Base-by-base conservation (phyloP, 2,329 filamentous ascomycete genomes). In the Rhynchosporium agropyri region DNA sequence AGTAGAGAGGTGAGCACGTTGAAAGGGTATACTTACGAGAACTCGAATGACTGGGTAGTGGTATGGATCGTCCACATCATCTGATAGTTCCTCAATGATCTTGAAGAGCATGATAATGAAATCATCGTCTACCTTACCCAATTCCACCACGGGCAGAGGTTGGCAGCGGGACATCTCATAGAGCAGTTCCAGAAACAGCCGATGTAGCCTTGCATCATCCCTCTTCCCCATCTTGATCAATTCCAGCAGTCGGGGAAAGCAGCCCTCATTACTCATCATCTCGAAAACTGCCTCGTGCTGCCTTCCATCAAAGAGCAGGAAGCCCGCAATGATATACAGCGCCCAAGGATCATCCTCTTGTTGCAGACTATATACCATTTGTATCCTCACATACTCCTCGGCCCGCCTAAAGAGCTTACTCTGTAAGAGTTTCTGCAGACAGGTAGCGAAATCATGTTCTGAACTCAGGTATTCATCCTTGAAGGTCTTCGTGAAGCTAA, bases 141-240 rank as follows among this genome's bases (percentile, higher is more conserved):
- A 78, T 74, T 99, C 94, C 68, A 91, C 86, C 65, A 83, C 79
- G 60, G 84, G 88, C 64, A 99, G 79, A 66, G 88, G 85, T 76
- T 98, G 92, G 74, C 98, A 92, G 65, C 96, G 85, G 50, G 92
- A 93, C 90, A 97, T 97, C 79, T 98, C 95, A 77, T 97, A 99
- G 74, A 97, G 83, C 62, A 99, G 79, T 76, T 97, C 90, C 71
- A 99, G 81, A 58, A 98, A 80, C 65, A 95, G 79, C 42, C 89
- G 86, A 77, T 97, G 91, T 65, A 98, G 80, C 58, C 85, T 83
- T 29, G 85, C 82, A 73, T 93, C 89, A 51, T 86, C 80, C 45
- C 88, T 83, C 67, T 82, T 83, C 65, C 84, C 83, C 49, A 80
- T 82, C 72, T 88, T 71, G 65, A 98, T 88, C 68, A 99, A 80